Evolutionary conservation across 1,139 yeast species (phyloP), one percentile per base, ranked within the genome.

Genomic region (Yamadazyma oceani): DNA sequence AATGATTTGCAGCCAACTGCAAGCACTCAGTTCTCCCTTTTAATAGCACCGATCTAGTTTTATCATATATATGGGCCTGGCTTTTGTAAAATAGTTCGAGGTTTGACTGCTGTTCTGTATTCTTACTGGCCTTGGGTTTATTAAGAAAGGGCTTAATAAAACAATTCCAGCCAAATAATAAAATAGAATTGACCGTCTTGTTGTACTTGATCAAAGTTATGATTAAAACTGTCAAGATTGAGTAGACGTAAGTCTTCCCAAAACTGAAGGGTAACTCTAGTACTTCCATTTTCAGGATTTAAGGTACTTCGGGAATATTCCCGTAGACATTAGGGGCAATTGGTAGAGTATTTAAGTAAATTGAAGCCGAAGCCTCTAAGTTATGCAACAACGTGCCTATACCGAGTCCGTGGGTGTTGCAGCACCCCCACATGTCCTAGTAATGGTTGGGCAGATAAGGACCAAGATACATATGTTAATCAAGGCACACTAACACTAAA

Each of bases 1-100:
- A 62, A 55, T 83, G 90, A 27, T 80, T 58, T 27, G 69, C 69
- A 1, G 85, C 84, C 43, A 84, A 60, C 39, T 71, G 69, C 40
- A 85, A 66, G 46, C 87, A 81, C 42, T 75, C 76, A 52, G 77
- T 78, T 51, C 95, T 73, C 12, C 95, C 95, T 55, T 83, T 77
- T 44, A 85, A 70, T 28, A 85, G 68, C 33, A 72, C 63, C 36
- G 71, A 67, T 51, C 95, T 73, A 2, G 94, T 85, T 35, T 75
- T 62, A 54, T 85, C 94, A 56, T 85, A 85, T 38, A 85, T 73
- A 40, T 74, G 78, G 11, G 94, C 94, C 57, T 85, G 95, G 36
- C 80, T 80, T 50, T 78, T 75, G 62, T 85, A 85, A 55, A 85
- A 85, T 29, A 73, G 63, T 55, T 85, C 95, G 43, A 85, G 69